A percentile compares a stretch with the other conserved stretches of the same genome.
phyloP scores from a whole-genome alignment of 768 basidiomycete species.

The Stropharia rugosoannulata region DNA sequence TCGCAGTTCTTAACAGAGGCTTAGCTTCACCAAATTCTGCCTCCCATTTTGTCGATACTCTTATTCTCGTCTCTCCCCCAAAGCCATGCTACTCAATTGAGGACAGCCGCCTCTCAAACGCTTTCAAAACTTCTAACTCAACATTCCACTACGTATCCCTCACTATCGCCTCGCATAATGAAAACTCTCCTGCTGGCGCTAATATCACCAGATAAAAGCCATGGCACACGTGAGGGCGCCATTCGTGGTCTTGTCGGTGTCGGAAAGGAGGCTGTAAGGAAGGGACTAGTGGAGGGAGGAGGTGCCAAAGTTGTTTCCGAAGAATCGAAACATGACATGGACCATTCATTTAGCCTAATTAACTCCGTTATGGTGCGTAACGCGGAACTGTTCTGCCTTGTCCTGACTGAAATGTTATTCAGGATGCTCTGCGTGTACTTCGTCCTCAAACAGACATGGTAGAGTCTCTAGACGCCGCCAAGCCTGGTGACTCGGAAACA shows the following conservation, averaged over 20 bases:
- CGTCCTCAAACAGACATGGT: slow-evolving; percentile 58
- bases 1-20: background rate
- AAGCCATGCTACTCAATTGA: slow-evolving; percentile 67
- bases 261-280: slow-evolving; percentile 81
- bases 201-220: slow-evolving; percentile 65
- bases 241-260: slow-evolving; percentile 84
- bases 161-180: slow-evolving; percentile 85
- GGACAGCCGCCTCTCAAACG: slow-evolving; percentile 80
- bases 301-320: slow-evolving; percentile 74
- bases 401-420: background rate
- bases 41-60: slow-evolving; percentile 88
- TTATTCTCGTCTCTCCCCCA: slow-evolving; percentile 84
- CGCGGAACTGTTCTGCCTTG: background rate
- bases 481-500: slow-evolving; percentile 47
- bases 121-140: slow-evolving; percentile 79
- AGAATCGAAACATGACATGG: slow-evolving; percentile 47
- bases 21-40: slow-evolving; percentile 94
- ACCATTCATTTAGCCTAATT: slow-evolving; percentile 40
- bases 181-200: slow-evolving; percentile 92
- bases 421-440: slow-evolving; percentile 44
- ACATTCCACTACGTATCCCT: slow-evolving; percentile 87
- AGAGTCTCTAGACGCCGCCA: slow-evolving; percentile 50
- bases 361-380: slow-evolving; percentile 60
- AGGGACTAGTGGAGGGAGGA: slow-evolving; percentile 79
- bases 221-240: slow-evolving; percentile 87